Percentiles rank a stretch among this genome's conserved stretches.
Evolutionary conservation across 768 basidiomycete genomes (phyloP).

Genomic region (Hygrophorus russula): DNA sequence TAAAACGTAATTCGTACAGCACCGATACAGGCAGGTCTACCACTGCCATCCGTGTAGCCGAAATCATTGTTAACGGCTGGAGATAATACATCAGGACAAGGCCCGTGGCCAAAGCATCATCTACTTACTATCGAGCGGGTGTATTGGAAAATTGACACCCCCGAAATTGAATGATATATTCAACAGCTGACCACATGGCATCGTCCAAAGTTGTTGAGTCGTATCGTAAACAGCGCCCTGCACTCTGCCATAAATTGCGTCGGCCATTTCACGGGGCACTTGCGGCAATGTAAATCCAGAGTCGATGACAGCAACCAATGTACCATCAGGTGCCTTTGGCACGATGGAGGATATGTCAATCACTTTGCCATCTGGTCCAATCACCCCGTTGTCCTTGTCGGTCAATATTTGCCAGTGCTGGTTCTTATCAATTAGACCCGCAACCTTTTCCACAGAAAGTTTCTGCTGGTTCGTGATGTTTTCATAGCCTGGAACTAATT

Average conservation of each 20-base stretch:
- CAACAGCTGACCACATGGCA: slow-evolving; percentile 66
- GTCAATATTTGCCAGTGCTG: slow-evolving; percentile 77
- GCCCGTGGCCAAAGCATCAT: no score
- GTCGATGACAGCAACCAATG: slow-evolving; percentile 64
- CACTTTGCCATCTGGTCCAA: slow-evolving; percentile 63
- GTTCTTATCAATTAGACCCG: slow-evolving; percentile 33
- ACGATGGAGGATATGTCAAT: slow-evolving; percentile 57
- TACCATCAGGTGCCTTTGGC: slow-evolving; percentile 45
- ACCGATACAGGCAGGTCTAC: slow-evolving; percentile 53
- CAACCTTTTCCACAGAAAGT: slow-evolving; percentile 55
- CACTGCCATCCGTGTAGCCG: slow-evolving; percentile 26
- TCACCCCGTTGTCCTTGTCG: slow-evolving; percentile 48
- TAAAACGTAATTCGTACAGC: slow-evolving; percentile 33
- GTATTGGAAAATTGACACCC: slow-evolving; percentile 55
- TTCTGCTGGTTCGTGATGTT: slow-evolving; percentile 52
- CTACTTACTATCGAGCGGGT: slow-evolving; percentile 46
- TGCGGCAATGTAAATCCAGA: slow-evolving; percentile 49
- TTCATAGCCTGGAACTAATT: slow-evolving; percentile 50
- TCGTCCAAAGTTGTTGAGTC: slow-evolving; percentile 47
- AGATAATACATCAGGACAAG: no score
- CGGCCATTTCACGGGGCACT: slow-evolving; percentile 50
- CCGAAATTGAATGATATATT: slow-evolving; percentile 66
- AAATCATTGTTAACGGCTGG: slow-evolving; percentile 44
- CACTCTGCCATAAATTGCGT: slow-evolving; percentile 74
- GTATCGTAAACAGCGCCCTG: slow-evolving; percentile 58